Percentiles rank a stretch among this genome's conserved stretches.
phyloP scores from a whole-genome alignment of 441 rosid species.

The Kokia cookei region DNA sequence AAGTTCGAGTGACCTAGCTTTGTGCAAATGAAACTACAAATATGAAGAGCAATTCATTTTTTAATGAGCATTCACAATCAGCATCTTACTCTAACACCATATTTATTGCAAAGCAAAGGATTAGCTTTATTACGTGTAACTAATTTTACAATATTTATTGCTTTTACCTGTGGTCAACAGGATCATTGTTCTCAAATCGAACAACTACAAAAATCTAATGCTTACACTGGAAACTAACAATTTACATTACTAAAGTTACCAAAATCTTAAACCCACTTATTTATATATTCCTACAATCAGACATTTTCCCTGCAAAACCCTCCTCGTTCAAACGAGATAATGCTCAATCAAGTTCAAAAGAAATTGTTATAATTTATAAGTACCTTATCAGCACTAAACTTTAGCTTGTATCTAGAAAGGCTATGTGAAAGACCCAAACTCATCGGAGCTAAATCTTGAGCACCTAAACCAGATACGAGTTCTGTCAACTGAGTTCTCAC shows the following conservation, averaged over 20 bases:
- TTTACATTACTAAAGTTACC: not conserved
- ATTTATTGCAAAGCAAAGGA: too few species aligned
- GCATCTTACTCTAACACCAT: too few species aligned
- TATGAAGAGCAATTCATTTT: too few species aligned
- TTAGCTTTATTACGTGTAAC: too few species aligned
- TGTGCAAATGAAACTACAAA: too few species aligned
- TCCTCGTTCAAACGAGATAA: not conserved
- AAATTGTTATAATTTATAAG: not conserved
- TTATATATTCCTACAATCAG: not conserved
- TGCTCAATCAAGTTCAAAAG: not conserved
- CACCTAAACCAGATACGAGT: constrained; percentile 74
- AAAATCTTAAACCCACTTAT: not conserved
- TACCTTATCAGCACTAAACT: constrained; percentile 96
- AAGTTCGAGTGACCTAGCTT: too few species aligned
- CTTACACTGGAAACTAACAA: not conserved
- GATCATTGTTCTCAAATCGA: not conserved
- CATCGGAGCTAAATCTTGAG: constrained; percentile 90
- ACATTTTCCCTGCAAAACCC: not conserved
- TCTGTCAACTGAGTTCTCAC: constrained; percentile 84
- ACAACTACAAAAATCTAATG: not conserved
- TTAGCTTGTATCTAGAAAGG: constrained; percentile 76
- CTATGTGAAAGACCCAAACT: constrained; percentile 94
- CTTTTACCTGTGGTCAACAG: not conserved
- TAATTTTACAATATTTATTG: too few species aligned
- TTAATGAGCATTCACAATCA: too few species aligned